Conservation (phyloP, 1,284 basidiomycete genomes). For the Malassezia slooffiae region DNA sequence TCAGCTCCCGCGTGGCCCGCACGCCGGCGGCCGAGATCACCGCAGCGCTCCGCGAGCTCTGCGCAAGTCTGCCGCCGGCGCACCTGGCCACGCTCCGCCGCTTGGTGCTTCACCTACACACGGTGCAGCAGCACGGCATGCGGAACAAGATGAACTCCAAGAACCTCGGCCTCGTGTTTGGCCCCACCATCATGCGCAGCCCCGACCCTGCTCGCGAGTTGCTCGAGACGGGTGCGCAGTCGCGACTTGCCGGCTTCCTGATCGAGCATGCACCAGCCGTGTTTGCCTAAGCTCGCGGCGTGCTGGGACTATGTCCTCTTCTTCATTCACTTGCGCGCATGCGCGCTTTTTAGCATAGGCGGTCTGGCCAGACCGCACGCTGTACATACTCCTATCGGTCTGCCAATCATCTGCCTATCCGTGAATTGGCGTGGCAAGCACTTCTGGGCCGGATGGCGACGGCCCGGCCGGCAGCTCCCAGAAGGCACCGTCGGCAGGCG, state of each 20-base stretch:
- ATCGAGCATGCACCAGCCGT: constrained; percentile 6
- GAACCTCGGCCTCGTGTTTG: constrained; percentile 98
- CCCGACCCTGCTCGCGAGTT: constrained; percentile 8
- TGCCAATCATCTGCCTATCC: no score
- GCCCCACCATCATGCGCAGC: constrained; percentile 43
- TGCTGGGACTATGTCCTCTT: no score
- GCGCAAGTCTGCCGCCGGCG: constrained; percentile 67
- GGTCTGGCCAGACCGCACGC: no score
- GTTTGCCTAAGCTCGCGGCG: neutral
- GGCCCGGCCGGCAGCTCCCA: constrained; percentile 7
- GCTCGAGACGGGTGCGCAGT: constrained; percentile 6
- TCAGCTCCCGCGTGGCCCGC: constrained; percentile 16
- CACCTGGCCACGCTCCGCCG: constrained; percentile 74
- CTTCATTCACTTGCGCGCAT: no score
- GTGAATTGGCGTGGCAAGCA: neutral
- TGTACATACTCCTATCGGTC: constrained; percentile 2
- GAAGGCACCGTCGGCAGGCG: constrained; percentile 1
- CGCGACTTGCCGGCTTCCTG: constrained; percentile 3
- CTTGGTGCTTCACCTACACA: constrained; percentile 75
- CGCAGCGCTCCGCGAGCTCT: constrained; percentile 52
- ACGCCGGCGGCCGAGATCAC: constrained; percentile 11
- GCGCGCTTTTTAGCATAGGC: no score
- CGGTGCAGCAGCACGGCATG: constrained; percentile 46
- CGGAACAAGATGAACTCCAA: constrained; percentile 86
- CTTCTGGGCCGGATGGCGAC: neutral